Base-by-base conservation (phyloP, 2,329 filamentous ascomycete genomes). In the Curvularia sp. region DNA sequence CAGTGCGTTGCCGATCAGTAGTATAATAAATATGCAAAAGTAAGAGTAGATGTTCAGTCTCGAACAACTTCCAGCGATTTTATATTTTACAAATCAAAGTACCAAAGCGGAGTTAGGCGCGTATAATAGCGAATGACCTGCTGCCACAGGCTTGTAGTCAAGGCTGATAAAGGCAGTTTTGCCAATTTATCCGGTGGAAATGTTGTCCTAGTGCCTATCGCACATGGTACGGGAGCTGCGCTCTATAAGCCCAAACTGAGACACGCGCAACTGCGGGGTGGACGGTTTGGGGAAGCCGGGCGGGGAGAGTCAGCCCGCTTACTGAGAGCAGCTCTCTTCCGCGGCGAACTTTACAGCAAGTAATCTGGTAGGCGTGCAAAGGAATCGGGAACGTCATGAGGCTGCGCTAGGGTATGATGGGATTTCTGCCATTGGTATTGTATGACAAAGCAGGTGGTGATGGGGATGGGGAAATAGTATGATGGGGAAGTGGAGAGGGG, bases 121-220 rank as follows among this genome's bases (percentile, higher is more conserved):
- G 44, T 20, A 35, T 42, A 28, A 39, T 46, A 49, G 49, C 26
- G 26, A 33, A 20, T 30, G 20, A 10, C 18, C 39, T 15, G 20
- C 15, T 57, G 31, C 28, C 31, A 20, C 39, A 38, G 9, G 50
- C 15, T 30, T 30, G 22, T 4, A 28, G 12, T 28, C 7, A 31
- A 33, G 41, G 46, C 50, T 46, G 39, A 47, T 61, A 60, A 61
- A 47, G 49, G 53, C 59, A 63, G 5, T 59, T 57, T 41, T 56
- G 53, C 61, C 61, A 60, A 53, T 66, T 70, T 70, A 70, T 59
- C 67, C 66, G 67, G 66, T 65, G 58, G 57, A 60, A 46, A 67
- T 64, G 66, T 66, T 58, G 64, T 58, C 57, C 61, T 55, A 53
- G 53, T 35, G 44, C 24, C 30, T 41, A 38, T 56, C 31, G 44